Conservation (phyloP, 768 basidiomycete species). For the Suillus sp. region DNA sequence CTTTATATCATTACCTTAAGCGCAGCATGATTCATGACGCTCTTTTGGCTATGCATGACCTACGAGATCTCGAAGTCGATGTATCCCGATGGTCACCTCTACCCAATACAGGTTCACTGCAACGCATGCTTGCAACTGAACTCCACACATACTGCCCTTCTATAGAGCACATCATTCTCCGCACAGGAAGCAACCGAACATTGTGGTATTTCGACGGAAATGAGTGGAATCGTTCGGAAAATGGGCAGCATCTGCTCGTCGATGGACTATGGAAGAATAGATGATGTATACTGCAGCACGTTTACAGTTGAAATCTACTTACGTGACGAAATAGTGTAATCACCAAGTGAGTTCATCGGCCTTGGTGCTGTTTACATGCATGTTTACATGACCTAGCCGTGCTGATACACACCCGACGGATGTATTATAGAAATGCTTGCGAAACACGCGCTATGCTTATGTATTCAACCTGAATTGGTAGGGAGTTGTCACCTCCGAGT, state of each 20-base stretch:
- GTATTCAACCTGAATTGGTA: slow-evolving; percentile 29
- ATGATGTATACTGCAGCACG: slow-evolving; percentile 19
- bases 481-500: slow-evolving; percentile 25
- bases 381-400: slow-evolving; percentile 24
- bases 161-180: slow-evolving; percentile 38
- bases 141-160: slow-evolving; percentile 40
- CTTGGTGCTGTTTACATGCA: slow-evolving; percentile 27
- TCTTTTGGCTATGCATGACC: slow-evolving; percentile 36
- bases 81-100: slow-evolving; percentile 37
- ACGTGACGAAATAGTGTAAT: slow-evolving; percentile 26
- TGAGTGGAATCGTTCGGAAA: slow-evolving; percentile 35
- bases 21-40: slow-evolving; percentile 35
- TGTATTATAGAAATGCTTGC: slow-evolving; percentile 28
- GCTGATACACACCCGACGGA: slow-evolving; percentile 23
- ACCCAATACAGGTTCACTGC: slow-evolving; percentile 28
- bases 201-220: slow-evolving; percentile 38
- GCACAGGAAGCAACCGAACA: slow-evolving; percentile 31
- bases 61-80: slow-evolving; percentile 41
- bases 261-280: slow-evolving; percentile 34
- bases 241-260: slow-evolving; percentile 28
- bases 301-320: slow-evolving; percentile 17
- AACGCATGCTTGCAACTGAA: slow-evolving; percentile 42
- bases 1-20: slow-evolving; percentile 24
- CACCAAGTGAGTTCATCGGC: slow-evolving; percentile 26
- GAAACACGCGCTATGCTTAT: slow-evolving; percentile 29